A percentile compares a stretch with the other conserved stretches of the same genome.
phyloP scores from a whole-genome alignment of 352 stramenopile genomes.

The Phytopythium mirpurense region DNA sequence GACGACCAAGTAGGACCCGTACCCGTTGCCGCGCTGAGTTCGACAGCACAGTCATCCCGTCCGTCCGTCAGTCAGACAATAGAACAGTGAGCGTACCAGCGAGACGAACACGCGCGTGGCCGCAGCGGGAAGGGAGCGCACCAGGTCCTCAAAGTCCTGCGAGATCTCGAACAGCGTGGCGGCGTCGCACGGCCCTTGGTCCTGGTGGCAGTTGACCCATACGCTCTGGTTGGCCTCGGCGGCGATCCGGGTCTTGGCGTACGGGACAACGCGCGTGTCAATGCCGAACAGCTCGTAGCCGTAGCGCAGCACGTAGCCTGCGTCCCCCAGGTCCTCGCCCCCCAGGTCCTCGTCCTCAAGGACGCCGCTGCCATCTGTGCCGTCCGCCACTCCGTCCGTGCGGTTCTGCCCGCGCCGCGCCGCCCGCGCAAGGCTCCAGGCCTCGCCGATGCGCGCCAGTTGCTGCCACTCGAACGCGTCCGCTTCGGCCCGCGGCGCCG shows the following conservation, averaged over 20 bases:
- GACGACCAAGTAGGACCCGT: conserved; percentile 53
- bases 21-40: conserved; percentile 50
- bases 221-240: conserved; percentile 72
- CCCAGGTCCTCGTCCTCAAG: conserved; percentile 13
- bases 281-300: conserved; percentile 66
- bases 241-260: conserved; percentile 40
- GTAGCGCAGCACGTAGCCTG: conserved; percentile 64
- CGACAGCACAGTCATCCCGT: conserved; percentile 6
- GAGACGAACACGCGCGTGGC: neutral
- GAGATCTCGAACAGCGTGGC: conserved; percentile 65
- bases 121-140: conserved; percentile 9
- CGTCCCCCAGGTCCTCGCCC: conserved; percentile 29
- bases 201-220: conserved; percentile 56
- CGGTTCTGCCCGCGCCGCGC: conserved; percentile 9
- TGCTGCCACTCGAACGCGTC: conserved; percentile 17
- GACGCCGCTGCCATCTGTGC: neutral
- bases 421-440: conserved; percentile 19
- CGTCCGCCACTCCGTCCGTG: too few species aligned
- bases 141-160: conserved; percentile 52
- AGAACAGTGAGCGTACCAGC: too few species aligned
- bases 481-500: neutral
- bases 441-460: conserved; percentile 18
- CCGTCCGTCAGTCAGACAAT: too few species aligned
- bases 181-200: conserved; percentile 30
- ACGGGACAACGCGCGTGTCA: conserved; percentile 28